Evolutionary conservation across 2,329 filamentous ascomycete genomes (phyloP), one percentile per base, ranked within the genome.

Genomic region (Nemania sp.): DNA sequence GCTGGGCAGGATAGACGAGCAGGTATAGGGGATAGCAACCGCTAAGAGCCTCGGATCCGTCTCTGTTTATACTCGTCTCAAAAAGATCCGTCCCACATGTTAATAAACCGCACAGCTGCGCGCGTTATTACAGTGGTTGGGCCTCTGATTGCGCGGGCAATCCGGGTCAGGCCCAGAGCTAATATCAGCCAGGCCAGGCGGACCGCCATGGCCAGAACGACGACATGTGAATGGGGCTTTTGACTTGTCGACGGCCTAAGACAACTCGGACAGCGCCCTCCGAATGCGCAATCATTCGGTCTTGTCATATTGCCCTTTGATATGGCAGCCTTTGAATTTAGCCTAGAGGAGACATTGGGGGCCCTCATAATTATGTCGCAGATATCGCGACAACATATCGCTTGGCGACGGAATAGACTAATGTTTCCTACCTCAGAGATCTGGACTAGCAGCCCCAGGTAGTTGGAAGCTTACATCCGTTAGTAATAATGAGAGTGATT

Each of bases 121-220:
- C 35, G 57, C n/a, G n/a, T 49, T 58, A 56, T 57, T 57, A 18
- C 18, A n/a, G n/a, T 47, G 6, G 20, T 51, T 45, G 45, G n/a
- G 59, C 22, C 41, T 55, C 68, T 70, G 43, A 74, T 70, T 68
- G 63, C 43, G 57, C 52, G 60, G 55, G 62, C 60, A 49, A 65
- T 66, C 64, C 29, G 70, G 56, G 51, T 58, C 69, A 49, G 66
- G 71, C 27, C 73, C 57, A 72, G 73, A 74, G 54, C 60, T 63
- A 72, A 74, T 74, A 62, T 74, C 68, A 69, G 67, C 43, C 26
- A 72, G 74, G 72, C 64, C 67, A 54, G 29, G 55, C 73, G 73
- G 74, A 70, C 73, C 74, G 72, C 62, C 26, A 5, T 13, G 45
- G 53, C 52, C 41, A 51, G 49, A 56, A 49, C 55, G 64, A 65